phyloP scores from a whole-genome alignment of 176 grass and related monocot genomes.

The Juncus effusus region DNA sequence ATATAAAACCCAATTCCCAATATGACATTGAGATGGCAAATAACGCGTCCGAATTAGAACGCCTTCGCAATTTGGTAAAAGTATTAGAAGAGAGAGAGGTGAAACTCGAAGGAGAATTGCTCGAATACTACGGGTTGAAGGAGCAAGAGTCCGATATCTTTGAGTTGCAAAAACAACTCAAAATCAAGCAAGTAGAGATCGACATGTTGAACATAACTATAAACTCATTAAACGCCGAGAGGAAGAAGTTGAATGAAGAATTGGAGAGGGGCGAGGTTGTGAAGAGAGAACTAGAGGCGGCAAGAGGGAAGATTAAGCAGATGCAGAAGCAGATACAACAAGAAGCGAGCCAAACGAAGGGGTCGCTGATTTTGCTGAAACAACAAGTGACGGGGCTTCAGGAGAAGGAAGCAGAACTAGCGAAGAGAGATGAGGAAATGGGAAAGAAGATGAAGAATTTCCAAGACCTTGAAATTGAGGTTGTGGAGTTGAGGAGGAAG shows the following conservation, averaged over 20 bases:
- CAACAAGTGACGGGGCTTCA: conserved; percentile 72
- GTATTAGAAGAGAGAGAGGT: conserved; percentile 84
- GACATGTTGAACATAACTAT: conserved; percentile 73
- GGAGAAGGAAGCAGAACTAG: conserved; percentile 63
- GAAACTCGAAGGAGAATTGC: conserved; percentile 69
- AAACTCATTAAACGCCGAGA: conserved; percentile 59
- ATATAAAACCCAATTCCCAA: conserved; percentile 42
- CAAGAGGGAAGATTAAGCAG: conserved; percentile 75
- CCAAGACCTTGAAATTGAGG: conserved; percentile 69
- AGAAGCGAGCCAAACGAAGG: conserved; percentile 71
- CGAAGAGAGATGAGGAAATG: conserved; percentile 65
- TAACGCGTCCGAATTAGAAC: conserved; percentile 48
- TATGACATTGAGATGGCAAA: conserved; percentile 60
- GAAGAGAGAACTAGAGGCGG: conserved; percentile 50
- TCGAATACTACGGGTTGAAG: conserved; percentile 93
- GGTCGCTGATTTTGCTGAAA: conserved; percentile 77
- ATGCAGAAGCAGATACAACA: conserved; percentile 77
- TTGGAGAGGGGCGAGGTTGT: conserved; percentile 10
- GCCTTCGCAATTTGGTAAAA: conserved; percentile 45
- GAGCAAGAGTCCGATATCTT: conserved; percentile 67
- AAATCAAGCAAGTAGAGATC: conserved; percentile 67
- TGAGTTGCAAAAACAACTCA: conserved; percentile 88
- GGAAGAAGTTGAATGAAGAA: conserved; percentile 77
- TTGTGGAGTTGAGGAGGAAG: conserved; percentile 82
- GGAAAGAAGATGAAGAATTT: conserved; percentile 76